Evolutionary conservation across 2,329 filamentous ascomycete genomes (phyloP), one percentile per base, ranked within the genome.

Genomic region (Sclerotiophoma versabilis): DNA sequence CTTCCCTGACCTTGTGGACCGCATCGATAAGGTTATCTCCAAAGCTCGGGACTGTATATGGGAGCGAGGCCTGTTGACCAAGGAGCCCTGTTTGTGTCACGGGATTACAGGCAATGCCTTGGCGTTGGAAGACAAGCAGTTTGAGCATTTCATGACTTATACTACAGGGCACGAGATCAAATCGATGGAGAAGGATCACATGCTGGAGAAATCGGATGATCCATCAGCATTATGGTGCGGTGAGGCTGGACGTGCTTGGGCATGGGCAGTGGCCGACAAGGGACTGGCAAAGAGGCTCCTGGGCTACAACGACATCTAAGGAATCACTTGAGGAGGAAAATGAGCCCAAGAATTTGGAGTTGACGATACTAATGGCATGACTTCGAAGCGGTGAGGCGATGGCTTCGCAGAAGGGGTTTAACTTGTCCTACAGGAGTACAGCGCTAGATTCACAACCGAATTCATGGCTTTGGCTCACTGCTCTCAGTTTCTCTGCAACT

Each of bases 81-180:
- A 89, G 59, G 83, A 86, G 63, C 85, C 86, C 1, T 87, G 83
- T 63, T 68, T 90, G 29, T 89, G 87, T 64, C 86, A 90, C 64
- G 84, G 87, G 0, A 84, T 88, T 23, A 79, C 84, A 12, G 85
- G 87, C 7, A 89, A 89, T 65, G 84, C 85, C 14, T 73, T 90
- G 63, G 84, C 80, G 51, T 76, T 84, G 25, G 74, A 78, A 26
- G 74, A 75, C n/a, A 68, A 77, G 47, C 70, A 79, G 33, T 79
- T 80, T 58, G 80, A 86, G 55, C 83, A 87, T 63, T 86, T 87
- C 66, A 73, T 87, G 49, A 81, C 80, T 9, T 80, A 85, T 58
- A 84, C 82, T 3, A 85, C 83, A 0, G 79, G 80, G 4, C 79
- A 84, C 49, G 81, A 83, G 52, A 80, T 87, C 57, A 80, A 81